phyloP scores from a whole-genome alignment of 108 stramenopile species.

The Hondaea fermentalgiana region DNA sequence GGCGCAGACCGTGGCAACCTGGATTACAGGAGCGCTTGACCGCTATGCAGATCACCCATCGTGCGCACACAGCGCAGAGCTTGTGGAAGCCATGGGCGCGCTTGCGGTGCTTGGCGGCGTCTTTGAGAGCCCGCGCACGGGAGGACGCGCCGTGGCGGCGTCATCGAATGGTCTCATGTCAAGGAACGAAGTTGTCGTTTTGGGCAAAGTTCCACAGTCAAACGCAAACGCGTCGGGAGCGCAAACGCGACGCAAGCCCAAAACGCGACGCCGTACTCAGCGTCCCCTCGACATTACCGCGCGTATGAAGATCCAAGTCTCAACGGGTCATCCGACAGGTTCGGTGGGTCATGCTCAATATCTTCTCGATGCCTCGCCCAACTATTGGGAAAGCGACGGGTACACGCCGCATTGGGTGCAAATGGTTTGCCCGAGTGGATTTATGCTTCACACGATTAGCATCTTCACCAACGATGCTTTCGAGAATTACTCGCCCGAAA shows the following conservation, averaged over 20 bases:
- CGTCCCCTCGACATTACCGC: not conserved
- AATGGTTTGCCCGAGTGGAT: not conserved
- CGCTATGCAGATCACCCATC: not conserved
- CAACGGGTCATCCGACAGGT: not conserved
- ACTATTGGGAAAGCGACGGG: constrained; percentile 1
- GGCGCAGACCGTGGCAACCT: not conserved
- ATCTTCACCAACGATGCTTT: not conserved
- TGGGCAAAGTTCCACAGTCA: not conserved
- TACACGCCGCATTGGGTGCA: constrained; percentile 14
- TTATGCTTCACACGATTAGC: not conserved
- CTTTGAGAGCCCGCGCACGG: not conserved
- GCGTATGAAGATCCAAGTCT: not conserved
- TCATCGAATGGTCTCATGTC: not conserved
- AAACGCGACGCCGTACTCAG: not conserved
- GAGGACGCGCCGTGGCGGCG: not conserved
- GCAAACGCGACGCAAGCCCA: too few relatives aligned
- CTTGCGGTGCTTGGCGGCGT: not conserved
- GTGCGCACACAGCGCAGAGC: not conserved
- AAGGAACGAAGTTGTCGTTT: not conserved
- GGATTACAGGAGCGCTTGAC: not conserved
- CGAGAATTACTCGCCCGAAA: constrained; percentile 11
- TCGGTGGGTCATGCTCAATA: not conserved
- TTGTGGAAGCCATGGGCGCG: not conserved
- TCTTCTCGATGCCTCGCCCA: not conserved
- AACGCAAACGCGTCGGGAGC: not conserved